Conservation (phyloP, 2,329 filamentous ascomycete genomes). For the Colletotrichum euphorbiae region DNA sequence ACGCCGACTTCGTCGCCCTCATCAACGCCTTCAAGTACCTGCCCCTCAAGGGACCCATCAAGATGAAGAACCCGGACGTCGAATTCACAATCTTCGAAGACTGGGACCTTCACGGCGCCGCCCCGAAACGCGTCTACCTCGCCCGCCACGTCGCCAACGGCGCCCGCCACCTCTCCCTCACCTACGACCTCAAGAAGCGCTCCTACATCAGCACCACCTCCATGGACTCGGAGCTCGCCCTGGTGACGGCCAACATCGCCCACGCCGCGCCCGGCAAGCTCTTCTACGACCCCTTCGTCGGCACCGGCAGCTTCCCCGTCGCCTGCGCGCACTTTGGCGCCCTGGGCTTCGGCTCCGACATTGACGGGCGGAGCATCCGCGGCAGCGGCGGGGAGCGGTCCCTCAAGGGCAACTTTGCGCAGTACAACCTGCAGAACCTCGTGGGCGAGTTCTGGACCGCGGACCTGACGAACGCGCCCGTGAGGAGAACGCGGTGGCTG, state of each 20-base stretch:
- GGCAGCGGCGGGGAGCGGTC: conserved; percentile 70
- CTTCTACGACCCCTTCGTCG: conserved; percentile 95
- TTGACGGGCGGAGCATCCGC: conserved; percentile 89
- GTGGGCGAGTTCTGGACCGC: conserved; percentile 85
- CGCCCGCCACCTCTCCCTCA: conserved; percentile 74
- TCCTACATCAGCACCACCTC: conserved; percentile 95
- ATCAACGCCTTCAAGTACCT: conserved; percentile 88
- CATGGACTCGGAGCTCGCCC: conserved; percentile 94
- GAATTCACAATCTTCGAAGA: conserved; percentile 87
- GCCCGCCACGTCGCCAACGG: conserved; percentile 77
- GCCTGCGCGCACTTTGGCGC: conserved; percentile 93
- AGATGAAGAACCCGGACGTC: conserved; percentile 78
- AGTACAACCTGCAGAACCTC: conserved; percentile 76
- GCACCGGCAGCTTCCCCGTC: conserved; percentile 92
- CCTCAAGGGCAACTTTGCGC: conserved; percentile 78
- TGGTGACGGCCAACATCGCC: conserved; percentile 92
- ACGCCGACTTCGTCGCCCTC: conserved; percentile 73
- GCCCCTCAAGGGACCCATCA: conserved; percentile 80
- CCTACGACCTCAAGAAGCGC: conserved; percentile 92
- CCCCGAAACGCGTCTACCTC: conserved; percentile 66
- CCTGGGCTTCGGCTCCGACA: conserved; percentile 86
- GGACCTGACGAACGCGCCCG: conserved; percentile 88
- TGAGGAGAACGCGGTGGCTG: conserved; percentile 71
- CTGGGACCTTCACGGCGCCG: conserved; percentile 71
- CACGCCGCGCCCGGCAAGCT: conserved; percentile 84